These are phyloP conservation scores for Paramyrothecium sp. DNA, from an alignment of 2,329 filamentous ascomycete genomes.

Conservation along the genomic window DNA sequence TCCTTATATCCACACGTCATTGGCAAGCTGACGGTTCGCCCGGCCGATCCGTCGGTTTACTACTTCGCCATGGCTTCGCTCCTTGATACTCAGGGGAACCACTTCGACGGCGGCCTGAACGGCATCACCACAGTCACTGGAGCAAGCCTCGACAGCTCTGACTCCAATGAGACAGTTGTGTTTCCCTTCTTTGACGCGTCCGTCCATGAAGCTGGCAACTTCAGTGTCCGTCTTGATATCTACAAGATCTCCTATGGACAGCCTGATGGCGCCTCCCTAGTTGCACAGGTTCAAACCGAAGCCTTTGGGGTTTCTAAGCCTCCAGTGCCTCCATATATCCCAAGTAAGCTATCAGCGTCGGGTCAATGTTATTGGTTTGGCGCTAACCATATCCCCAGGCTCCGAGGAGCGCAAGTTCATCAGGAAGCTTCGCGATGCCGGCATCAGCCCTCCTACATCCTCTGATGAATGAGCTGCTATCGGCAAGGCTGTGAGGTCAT, in stretches of 20 bases:
- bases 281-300: conserved; percentile 13
- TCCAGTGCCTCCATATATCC: conserved; percentile 6
- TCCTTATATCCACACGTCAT: conserved; percentile 20
- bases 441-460: neutral
- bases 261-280: conserved; percentile 7
- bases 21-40: conserved; percentile 10
- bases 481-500: neutral
- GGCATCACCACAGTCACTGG: conserved; percentile 17
- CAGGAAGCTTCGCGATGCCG: neutral
- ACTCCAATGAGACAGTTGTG: conserved; percentile 8
- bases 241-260: conserved; percentile 17
- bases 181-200: conserved; percentile 24
- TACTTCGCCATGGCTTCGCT: conserved; percentile 26
- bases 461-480: neutral
- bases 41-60: conserved; percentile 6
- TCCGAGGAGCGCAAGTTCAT: neutral
- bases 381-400: neutral
- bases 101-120: conserved; percentile 15
- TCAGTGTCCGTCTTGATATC: conserved; percentile 23
- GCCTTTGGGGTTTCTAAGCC: conserved; percentile 11
- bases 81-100: conserved; percentile 11
- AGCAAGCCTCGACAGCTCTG: conserved; percentile 2
- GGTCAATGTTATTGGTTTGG: neutral
- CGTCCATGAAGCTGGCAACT: conserved; percentile 18
- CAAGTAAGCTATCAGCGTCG: neutral